Evolutionary conservation across 2,329 filamentous ascomycete species (phyloP).

Genomic region (Colletotrichum euphorbiae): DNA sequence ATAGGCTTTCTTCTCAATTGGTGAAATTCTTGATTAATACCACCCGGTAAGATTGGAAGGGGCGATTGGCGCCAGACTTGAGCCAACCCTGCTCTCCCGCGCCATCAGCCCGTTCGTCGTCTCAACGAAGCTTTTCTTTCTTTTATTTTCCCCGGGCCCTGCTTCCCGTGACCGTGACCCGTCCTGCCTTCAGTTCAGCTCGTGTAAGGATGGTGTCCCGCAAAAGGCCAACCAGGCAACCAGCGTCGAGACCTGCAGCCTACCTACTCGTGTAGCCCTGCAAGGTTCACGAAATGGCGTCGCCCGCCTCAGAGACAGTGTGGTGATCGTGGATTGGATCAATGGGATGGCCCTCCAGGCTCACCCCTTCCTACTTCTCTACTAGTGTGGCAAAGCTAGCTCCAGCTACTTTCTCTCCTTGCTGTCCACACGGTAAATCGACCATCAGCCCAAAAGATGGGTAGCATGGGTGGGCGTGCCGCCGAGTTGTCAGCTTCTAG

Average conservation of each 20-base stretch:
- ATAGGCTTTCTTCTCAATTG: neutral
- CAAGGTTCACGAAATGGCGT: neutral
- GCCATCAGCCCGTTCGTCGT: neutral
- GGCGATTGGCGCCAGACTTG: slow-evolving; percentile 6
- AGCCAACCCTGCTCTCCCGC: neutral
- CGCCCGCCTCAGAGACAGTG: neutral
- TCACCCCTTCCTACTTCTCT: too few species aligned
- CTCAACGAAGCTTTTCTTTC: slow-evolving; percentile 3
- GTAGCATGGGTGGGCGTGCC: slow-evolving; percentile 17
- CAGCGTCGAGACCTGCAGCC: neutral
- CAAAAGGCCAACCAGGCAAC: slow-evolving; percentile 5
- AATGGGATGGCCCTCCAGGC: neutral
- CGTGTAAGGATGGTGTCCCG: neutral
- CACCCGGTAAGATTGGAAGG: slow-evolving; percentile 7
- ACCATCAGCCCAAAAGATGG: slow-evolving; percentile 30
- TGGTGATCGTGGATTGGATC: slow-evolving; percentile 22
- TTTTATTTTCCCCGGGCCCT: neutral
- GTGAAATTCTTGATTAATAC: slow-evolving; percentile 7
- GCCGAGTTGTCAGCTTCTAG: slow-evolving; percentile 18
- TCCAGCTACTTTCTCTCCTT: slow-evolving; percentile 9
- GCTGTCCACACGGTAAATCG: neutral
- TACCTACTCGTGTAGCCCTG: neutral
- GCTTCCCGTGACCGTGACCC: too few species aligned
- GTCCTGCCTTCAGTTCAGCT: neutral
- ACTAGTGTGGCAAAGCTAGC: slow-evolving; percentile 23